Conservation (phyloP, 768 basidiomycete species). For the Russula ochroleuca region DNA sequence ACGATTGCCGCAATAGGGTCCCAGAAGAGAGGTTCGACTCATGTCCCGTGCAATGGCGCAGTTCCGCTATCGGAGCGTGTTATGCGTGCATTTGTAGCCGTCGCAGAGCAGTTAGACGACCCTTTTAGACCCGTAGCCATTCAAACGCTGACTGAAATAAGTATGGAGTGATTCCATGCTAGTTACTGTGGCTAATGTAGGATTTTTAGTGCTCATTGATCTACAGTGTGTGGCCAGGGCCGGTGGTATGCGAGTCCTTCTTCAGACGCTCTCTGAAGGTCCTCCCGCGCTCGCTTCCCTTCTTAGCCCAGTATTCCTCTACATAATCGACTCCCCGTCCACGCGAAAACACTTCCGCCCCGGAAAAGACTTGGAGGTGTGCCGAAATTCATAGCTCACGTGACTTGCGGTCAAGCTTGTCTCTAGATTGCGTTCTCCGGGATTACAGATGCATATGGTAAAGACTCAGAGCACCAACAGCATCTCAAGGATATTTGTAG, state of each 20-base stretch:
- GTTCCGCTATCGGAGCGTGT: conserved; percentile 70
- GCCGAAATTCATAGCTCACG: conserved; percentile 21
- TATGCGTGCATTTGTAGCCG: conserved; percentile 85
- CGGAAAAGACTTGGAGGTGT: conserved; percentile 86
- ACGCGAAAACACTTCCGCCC: conserved; percentile 73
- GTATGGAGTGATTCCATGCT: conserved; percentile 38
- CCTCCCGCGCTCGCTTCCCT: conserved; percentile 76
- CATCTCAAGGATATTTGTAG: conserved; percentile 72
- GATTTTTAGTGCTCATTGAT: conserved; percentile 73
- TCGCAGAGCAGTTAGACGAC: conserved; percentile 91
- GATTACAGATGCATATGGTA: conserved; percentile 90
- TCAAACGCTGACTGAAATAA: conserved; percentile 84
- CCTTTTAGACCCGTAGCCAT: conserved; percentile 77
- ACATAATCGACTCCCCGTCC: conserved; percentile 79
- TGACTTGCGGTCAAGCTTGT: background rate
- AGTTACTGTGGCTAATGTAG: conserved; percentile 11
- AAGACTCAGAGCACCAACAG: conserved; percentile 71
- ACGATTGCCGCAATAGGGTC: conserved; percentile 74
- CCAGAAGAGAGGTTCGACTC: conserved; percentile 45
- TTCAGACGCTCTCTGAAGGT: conserved; percentile 87
- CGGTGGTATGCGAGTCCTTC: conserved; percentile 79
- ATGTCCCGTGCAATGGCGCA: conserved; percentile 39
- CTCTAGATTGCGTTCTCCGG: conserved; percentile 77
- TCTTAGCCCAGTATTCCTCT: conserved; percentile 74
- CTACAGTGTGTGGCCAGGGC: conserved; percentile 74